These are phyloP conservation scores for Penicillium sp. DNA, from an alignment of 2,329 filamentous ascomycete species.

Conservation along the genomic window DNA sequence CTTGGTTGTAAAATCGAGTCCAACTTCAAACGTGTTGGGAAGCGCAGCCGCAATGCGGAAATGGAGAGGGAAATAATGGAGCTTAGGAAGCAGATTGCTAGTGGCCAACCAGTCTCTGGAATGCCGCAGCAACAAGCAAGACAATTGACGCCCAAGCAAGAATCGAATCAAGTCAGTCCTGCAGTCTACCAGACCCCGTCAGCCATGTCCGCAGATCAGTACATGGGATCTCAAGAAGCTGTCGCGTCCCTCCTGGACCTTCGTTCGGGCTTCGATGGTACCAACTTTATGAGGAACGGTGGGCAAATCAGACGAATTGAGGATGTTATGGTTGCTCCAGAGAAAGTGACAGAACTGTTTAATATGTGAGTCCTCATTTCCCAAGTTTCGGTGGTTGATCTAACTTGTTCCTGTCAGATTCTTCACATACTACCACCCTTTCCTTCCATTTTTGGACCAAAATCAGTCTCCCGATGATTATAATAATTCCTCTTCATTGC, in stretches of 20 bases:
- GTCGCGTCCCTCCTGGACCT: slow-evolving; percentile 51
- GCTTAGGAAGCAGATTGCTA: slow-evolving; percentile 47
- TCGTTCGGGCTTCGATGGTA: slow-evolving; percentile 45
- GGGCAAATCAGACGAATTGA: slow-evolving; percentile 53
- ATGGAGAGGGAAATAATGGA: slow-evolving; percentile 59
- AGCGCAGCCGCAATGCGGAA: slow-evolving; percentile 63
- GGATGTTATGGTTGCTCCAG: slow-evolving; percentile 43
- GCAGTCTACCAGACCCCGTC: slow-evolving; percentile 35
- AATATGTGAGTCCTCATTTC: slow-evolving; percentile 34
- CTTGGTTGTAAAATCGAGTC: slow-evolving; percentile 65
- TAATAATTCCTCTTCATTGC: slow-evolving; percentile 56
- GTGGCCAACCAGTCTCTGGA: slow-evolving; percentile 21
- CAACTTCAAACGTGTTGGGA: slow-evolving; percentile 66
- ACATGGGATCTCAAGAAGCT: slow-evolving; percentile 49
- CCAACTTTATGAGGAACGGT: slow-evolving; percentile 48
- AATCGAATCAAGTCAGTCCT: slow-evolving; percentile 35
- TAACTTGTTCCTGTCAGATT: slow-evolving; percentile 48
- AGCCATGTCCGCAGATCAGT: slow-evolving; percentile 39
- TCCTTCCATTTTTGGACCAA: slow-evolving; percentile 61
- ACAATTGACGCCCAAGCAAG: slow-evolving; percentile 35
- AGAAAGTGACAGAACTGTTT: slow-evolving; percentile 46
- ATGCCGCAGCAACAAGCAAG: slow-evolving; percentile 24
- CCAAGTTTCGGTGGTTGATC: neutral
- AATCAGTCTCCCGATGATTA: slow-evolving; percentile 55
- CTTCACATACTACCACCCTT: slow-evolving; percentile 63